Conservation (phyloP, 2,329 filamentous ascomycete genomes). For the Fusarium nematophilum region DNA sequence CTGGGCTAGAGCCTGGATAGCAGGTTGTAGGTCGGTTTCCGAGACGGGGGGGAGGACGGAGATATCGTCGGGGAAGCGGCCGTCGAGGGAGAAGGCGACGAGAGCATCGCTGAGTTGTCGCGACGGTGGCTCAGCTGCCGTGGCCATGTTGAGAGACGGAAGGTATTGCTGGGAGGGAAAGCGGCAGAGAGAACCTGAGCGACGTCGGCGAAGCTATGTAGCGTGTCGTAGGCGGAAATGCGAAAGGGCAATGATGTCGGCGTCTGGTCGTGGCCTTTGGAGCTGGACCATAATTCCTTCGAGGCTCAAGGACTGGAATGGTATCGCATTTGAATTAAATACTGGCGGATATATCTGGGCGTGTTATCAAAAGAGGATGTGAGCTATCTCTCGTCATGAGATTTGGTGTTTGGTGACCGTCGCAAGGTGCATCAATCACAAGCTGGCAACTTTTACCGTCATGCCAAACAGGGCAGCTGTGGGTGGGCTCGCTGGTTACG, state of each 20-base stretch:
- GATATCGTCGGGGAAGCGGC: conserved; percentile 55
- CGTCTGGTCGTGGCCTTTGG: neutral
- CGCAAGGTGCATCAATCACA: conserved; percentile 33
- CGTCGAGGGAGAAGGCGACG: conserved; percentile 54
- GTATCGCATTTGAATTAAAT: neutral
- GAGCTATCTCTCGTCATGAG: conserved; percentile 20
- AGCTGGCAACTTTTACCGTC: conserved; percentile 42
- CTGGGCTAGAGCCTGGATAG: conserved; percentile 52
- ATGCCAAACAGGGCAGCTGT: too few relatives aligned
- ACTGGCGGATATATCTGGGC: neutral
- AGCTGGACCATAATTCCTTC: neutral
- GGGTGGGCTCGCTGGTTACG: too few relatives aligned
- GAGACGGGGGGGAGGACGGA: conserved; percentile 52
- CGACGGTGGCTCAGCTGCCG: conserved; percentile 40
- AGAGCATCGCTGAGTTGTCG: conserved; percentile 54
- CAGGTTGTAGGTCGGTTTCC: conserved; percentile 51
- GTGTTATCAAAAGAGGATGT: neutral
- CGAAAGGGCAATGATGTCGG: neutral
- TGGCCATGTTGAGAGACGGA: conserved; percentile 46
- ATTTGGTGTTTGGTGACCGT: conserved; percentile 27
- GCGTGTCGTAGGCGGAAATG: conserved; percentile 9
- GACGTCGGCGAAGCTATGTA: conserved; percentile 24
- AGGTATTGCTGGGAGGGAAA: too few relatives aligned
- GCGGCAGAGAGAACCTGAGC: neutral
- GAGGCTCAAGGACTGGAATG: neutral